Conservation (phyloP, 768 basidiomycete genomes). For the Boletus insuetus region DNA sequence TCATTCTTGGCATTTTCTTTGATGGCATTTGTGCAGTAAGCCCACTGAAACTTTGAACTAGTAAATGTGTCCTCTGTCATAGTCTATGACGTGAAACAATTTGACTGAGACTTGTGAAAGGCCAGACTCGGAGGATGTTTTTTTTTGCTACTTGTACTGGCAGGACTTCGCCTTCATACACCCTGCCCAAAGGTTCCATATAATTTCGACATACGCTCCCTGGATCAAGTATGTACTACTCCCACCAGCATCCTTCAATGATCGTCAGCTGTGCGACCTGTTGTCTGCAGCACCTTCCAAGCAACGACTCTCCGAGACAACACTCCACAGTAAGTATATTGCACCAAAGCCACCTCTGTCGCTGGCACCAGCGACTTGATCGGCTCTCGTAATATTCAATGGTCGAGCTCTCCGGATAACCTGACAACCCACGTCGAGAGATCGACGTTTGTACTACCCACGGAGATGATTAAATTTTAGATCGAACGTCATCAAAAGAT, state of each 20-base stretch:
- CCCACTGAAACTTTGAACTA: too few species aligned
- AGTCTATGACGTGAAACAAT: neutral
- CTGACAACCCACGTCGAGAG: slow-evolving; percentile 28
- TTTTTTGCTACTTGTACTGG: too few species aligned
- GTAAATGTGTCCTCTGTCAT: neutral
- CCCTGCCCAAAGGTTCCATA: too few species aligned
- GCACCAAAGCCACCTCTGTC: slow-evolving; percentile 33
- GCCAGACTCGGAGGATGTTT: too few species aligned
- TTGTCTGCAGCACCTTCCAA: slow-evolving; percentile 28
- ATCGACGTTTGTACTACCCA: slow-evolving; percentile 27
- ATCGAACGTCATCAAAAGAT: neutral
- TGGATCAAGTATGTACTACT: too few species aligned
- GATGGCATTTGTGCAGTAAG: slow-evolving; percentile 13
- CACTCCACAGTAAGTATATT: slow-evolving; percentile 30
- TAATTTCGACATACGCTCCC: too few species aligned
- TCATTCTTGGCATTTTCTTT: slow-evolving; percentile 2
- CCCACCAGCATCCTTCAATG: slow-evolving; percentile 16
- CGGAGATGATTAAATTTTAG: slow-evolving; percentile 20
- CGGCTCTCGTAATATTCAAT: slow-evolving; percentile 13
- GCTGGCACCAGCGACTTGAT: slow-evolving; percentile 8
- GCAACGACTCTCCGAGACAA: slow-evolving; percentile 29
- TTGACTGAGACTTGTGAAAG: too few species aligned
- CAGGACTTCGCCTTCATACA: too few species aligned
- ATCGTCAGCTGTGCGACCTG: slow-evolving; percentile 17
- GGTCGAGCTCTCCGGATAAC: slow-evolving; percentile 30